Evolutionary conservation across 306 rosid genomes (phyloP).

Genomic region (Rosa chinensis): DNA sequence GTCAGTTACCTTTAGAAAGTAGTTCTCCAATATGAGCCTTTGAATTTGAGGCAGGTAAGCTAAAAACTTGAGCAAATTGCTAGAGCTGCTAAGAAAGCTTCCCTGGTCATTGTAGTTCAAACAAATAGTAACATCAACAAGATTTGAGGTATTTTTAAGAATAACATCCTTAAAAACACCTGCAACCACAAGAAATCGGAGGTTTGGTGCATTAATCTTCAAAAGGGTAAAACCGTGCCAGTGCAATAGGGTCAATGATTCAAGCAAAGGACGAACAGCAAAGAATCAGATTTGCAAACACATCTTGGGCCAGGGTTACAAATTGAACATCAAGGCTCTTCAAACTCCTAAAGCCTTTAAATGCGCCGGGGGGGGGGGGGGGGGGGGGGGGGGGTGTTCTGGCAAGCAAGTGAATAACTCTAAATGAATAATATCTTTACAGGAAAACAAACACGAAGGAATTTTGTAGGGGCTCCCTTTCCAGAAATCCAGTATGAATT

Average conservation of each 20-base stretch:
- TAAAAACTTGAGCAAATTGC: constrained; percentile 49
- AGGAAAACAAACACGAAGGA: constrained; percentile 46
- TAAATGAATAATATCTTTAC: constrained; percentile 45
- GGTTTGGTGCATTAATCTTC: background rate
- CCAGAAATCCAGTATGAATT: constrained; percentile 57
- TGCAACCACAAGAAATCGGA: background rate
- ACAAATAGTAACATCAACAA: background rate
- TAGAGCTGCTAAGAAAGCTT: constrained; percentile 27
- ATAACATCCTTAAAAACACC: background rate
- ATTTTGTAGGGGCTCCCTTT: constrained; percentile 48
- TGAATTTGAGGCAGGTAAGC: constrained; percentile 37
- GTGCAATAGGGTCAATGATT: background rate
- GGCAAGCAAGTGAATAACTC: constrained; percentile 50
- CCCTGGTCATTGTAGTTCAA: constrained; percentile 4
- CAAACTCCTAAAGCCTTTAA: constrained; percentile 50
- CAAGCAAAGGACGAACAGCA: background rate
- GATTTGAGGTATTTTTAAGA: background rate
- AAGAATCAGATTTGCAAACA: background rate
- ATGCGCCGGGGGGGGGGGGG: too few species aligned
- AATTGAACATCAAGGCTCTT: constrained; percentile 56
- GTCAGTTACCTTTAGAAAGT: constrained; percentile 45
- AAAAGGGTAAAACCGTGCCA: background rate
- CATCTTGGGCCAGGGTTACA: background rate
- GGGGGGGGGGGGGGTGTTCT: constrained; percentile 48
- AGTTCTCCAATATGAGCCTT: constrained; percentile 43